Evolutionary conservation across 768 basidiomycete species (phyloP).

Genomic region (Boletus vermiculosoides): DNA sequence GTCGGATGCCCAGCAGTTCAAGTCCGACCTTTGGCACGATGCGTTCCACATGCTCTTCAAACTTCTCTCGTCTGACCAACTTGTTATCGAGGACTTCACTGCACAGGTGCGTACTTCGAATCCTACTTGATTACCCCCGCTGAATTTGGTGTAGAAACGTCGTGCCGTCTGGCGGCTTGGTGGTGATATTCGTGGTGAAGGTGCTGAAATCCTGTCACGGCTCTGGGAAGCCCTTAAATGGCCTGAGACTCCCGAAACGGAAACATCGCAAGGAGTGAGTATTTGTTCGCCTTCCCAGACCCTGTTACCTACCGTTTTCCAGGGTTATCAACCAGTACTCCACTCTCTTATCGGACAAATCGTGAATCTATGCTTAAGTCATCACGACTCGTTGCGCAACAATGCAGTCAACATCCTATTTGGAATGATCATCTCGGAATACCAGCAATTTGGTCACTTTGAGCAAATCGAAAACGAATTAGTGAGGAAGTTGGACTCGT

Average conservation of each 20-base stretch:
- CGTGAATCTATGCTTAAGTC: constrained; percentile 89
- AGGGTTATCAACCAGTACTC: constrained; percentile 85
- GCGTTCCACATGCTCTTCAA: constrained; percentile 80
- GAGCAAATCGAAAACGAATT: constrained; percentile 89
- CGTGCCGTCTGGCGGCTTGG: constrained; percentile 95
- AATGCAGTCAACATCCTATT: constrained; percentile 91
- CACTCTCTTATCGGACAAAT: constrained; percentile 85
- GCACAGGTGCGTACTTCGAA: constrained; percentile 62
- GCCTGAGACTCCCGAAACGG: constrained; percentile 54
- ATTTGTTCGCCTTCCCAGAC: background rate
- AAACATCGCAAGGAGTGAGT: constrained; percentile 65
- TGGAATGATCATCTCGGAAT: constrained; percentile 94
- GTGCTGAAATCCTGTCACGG: constrained; percentile 71
- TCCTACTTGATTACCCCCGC: constrained; percentile 1
- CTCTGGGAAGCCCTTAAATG: constrained; percentile 88
- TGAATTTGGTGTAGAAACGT: constrained; percentile 62
- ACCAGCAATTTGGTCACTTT: constrained; percentile 80
- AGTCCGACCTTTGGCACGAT: constrained; percentile 76
- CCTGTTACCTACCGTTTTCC: constrained; percentile 1
- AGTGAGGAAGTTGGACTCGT: constrained; percentile 82
- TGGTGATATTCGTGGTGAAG: constrained; percentile 92
- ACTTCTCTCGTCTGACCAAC: constrained; percentile 83
- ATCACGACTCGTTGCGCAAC: constrained; percentile 88
- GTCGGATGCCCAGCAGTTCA: constrained; percentile 63
- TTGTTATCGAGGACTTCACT: constrained; percentile 92